Evolutionary conservation across 2,329 filamentous ascomycete genomes (phyloP).

Genomic region (Cercospora janseana): DNA sequence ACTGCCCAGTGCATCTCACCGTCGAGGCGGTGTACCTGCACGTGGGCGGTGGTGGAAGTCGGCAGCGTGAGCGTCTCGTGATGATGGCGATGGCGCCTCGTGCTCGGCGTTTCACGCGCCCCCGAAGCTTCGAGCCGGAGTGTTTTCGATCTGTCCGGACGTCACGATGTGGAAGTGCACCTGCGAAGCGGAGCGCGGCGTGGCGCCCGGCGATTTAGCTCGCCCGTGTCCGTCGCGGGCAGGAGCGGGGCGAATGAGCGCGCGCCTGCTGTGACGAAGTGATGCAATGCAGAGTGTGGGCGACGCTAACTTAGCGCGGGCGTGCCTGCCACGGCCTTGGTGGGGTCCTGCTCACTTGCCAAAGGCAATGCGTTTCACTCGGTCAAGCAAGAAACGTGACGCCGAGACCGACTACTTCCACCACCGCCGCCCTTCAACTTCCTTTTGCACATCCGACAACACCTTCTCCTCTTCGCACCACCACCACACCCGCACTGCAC

Average conservation of each 20-base stretch:
- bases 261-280: neutral
- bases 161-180: slow-evolving; percentile 3
- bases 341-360: neutral
- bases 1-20: neutral
- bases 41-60: neutral
- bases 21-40: slow-evolving; percentile 11
- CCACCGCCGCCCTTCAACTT: slow-evolving; percentile 2
- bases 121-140: neutral
- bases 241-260: neutral
- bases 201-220: neutral
- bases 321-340: slow-evolving; percentile 1
- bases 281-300: too few species aligned
- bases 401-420: neutral
- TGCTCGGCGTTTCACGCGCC: slow-evolving; percentile 3
- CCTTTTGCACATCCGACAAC: neutral
- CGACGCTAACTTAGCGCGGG: too few species aligned
- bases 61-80: neutral
- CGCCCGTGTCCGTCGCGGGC: too few species aligned
- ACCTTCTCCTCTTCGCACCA: neutral
- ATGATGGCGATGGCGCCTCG: too few species aligned
- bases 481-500: neutral
- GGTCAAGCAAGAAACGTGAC: neutral
- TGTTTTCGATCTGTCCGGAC: neutral
- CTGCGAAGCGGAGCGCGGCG: slow-evolving; percentile 1
- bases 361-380: neutral